Percentiles rank a stretch among this genome's conserved stretches.
Conservation (phyloP, 2,329 filamentous ascomycete genomes). For the Pyricularia sp. region DNA sequence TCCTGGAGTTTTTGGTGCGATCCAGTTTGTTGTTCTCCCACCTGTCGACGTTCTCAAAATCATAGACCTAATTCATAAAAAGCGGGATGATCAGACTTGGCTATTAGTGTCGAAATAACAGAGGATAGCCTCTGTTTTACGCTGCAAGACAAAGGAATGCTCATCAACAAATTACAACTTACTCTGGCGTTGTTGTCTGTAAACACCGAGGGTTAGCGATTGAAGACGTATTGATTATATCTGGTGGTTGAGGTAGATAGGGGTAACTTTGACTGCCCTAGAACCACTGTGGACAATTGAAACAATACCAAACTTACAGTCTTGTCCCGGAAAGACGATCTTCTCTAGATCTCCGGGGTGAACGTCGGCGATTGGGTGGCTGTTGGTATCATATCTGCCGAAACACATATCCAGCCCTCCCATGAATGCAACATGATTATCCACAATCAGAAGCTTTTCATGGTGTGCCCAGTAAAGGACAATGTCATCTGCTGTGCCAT, state of each 20-base stretch:
- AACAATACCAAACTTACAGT: conserved; percentile 34
- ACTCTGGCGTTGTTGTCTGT: conserved; percentile 64
- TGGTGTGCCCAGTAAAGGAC: conserved; percentile 91
- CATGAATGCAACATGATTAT: conserved; percentile 79
- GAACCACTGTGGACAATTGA: neutral
- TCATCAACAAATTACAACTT: neutral
- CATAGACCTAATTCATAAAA: neutral
- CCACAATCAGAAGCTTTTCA: conserved; percentile 79
- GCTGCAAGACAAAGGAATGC: neutral
- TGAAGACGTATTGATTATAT: neutral
- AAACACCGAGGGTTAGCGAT: neutral
- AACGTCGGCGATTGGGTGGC: conserved; percentile 74
- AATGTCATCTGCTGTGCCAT: conserved; percentile 71
- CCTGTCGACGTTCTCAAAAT: conserved; percentile 67
- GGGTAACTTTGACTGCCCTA: neutral
- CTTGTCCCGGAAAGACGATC: conserved; percentile 80
- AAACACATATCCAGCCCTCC: conserved; percentile 83
- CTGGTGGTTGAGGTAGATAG: neutral
- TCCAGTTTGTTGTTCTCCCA: conserved; percentile 85
- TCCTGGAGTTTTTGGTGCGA: conserved; percentile 67
- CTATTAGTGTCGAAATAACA: neutral
- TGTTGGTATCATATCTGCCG: conserved; percentile 80
- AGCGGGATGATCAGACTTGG: neutral
- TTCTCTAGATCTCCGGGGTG: conserved; percentile 69
- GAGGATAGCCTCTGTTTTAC: neutral